Evolutionary conservation across 371 early-diverging fungal genomes (phyloP), one percentile per base, ranked within the genome.

Genomic region (Mucor piriformis): DNA sequence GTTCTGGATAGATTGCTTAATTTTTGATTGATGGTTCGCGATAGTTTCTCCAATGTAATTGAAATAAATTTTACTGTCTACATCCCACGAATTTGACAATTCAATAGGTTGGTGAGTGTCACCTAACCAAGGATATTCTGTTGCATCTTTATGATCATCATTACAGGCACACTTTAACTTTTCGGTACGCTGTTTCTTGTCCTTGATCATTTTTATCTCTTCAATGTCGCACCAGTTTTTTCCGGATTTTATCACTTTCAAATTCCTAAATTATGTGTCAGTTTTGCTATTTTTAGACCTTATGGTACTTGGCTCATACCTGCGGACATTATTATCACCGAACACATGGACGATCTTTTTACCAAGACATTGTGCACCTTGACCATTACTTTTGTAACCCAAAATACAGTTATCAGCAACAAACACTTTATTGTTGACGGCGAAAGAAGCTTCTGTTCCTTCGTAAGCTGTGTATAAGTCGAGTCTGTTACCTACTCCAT

Each of bases 391-490:
- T 25, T 65, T 69, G 25, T 71, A 73, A 10, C 73, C 59, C 4
- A 71, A 56, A 8, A 59, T 66, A 38, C 79, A 78, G n/a, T 42
- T 16, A 38, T 72, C 63, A 21, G 79, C 72, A 0, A 78, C 64
- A 66, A 65, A 78, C 0, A 78, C 54, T 16, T 67, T 62, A 11
- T 59, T 50, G 23, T 63, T 49, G 7, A 60, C 59, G 0, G 63
- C 64, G 34, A 67, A 73, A 20, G 71, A 69, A 33, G 67, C 69
- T 37, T 75, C 71, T 21, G 59, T 50, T 15, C 52, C 59, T 32
- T 69, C 73, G 64, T 69, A 78, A 69, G 71, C 65, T 33, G 68
- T 66, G 60, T 69, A 74, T 23, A 70, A 68, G 21, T 66, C 65
- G 2, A 66, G 47, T 0, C 69, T 67, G 38, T 71, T 55, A 2